phyloP scores from a whole-genome alignment of 441 rosid species.

The Euphorbia schlechtendalii region DNA sequence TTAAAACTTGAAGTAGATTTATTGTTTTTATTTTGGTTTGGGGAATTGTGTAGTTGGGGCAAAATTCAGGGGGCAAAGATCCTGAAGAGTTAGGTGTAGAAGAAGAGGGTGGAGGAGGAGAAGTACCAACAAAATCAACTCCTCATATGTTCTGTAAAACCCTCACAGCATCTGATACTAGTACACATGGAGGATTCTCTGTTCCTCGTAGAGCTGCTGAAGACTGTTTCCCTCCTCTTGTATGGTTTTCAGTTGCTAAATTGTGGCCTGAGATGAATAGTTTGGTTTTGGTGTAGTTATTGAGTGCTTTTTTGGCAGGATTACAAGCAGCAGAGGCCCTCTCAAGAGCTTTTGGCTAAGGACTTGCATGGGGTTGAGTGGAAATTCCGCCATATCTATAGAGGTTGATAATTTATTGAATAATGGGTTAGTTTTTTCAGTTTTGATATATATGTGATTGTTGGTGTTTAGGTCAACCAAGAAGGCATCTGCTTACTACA shows the following conservation, averaged over 20 bases:
- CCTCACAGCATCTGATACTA: constrained; percentile 88
- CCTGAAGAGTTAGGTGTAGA: constrained; percentile 38
- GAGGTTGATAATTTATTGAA: constrained; percentile 43
- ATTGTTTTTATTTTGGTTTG: constrained; percentile 4
- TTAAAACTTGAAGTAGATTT: background rate
- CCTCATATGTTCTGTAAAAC: constrained; percentile 94
- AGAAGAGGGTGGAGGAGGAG: constrained; percentile 48
- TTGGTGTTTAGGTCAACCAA: constrained; percentile 75
- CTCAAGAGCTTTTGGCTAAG: constrained; percentile 89
- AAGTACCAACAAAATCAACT: constrained; percentile 52
- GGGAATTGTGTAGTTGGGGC: constrained; percentile 40
- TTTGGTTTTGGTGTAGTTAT: constrained; percentile 9
- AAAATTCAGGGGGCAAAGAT: constrained; percentile 45
- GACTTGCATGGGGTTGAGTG: constrained; percentile 92
- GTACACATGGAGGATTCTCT: constrained; percentile 97
- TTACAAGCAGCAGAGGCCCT: constrained; percentile 84
- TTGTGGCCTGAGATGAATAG: background rate
- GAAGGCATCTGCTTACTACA: constrained; percentile 92
- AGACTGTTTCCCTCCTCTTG: constrained; percentile 87
- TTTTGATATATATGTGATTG: background rate
- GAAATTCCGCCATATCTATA: constrained; percentile 90
- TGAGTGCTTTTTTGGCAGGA: constrained; percentile 60
- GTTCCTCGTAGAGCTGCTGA: constrained; percentile 90
- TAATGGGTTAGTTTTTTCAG: constrained; percentile 5
- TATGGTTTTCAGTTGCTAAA: constrained; percentile 21